Evolutionary conservation across 2,329 filamentous ascomycete genomes (phyloP).

Genomic region (Dactylellina leptospora): DNA sequence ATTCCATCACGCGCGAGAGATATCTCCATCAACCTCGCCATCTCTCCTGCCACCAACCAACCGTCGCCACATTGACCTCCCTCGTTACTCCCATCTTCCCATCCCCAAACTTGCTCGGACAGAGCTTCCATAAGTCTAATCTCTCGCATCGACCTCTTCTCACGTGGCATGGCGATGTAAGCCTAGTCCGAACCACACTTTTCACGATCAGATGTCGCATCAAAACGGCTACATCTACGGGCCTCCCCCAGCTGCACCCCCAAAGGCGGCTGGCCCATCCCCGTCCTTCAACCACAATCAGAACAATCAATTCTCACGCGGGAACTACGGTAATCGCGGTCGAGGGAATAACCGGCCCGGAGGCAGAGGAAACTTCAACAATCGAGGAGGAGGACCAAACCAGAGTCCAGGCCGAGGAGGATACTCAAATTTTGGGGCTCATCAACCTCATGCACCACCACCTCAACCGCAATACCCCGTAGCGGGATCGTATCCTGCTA

Average conservation of each 20-base stretch:
- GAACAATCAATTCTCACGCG: constrained; percentile 49
- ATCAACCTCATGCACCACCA: constrained; percentile 39
- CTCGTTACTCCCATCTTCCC: constrained; percentile 1
- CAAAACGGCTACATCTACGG: constrained; percentile 53
- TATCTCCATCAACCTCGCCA: constrained; percentile 1
- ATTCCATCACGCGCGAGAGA: constrained; percentile 46
- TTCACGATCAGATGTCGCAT: constrained; percentile 46
- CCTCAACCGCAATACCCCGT: constrained; percentile 41
- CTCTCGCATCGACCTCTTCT: neutral
- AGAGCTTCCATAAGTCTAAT: neutral
- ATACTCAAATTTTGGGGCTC: constrained; percentile 43
- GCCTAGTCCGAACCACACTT: constrained; percentile 12
- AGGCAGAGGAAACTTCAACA: constrained; percentile 48
- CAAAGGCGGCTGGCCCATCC: constrained; percentile 41
- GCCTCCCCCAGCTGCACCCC: constrained; percentile 47
- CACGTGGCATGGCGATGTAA: constrained; percentile 45
- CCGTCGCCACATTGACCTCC: constrained; percentile 17
- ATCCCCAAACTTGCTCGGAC: neutral
- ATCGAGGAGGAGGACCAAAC: constrained; percentile 37
- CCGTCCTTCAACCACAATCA: constrained; percentile 38
- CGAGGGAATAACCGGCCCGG: constrained; percentile 39
- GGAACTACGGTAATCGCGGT: constrained; percentile 44
- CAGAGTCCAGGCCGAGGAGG: constrained; percentile 39
- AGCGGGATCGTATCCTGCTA: constrained; percentile 33
- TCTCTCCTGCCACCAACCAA: neutral